These are phyloP conservation scores for Colletotrichum costaricense DNA, from an alignment of 2,329 filamentous ascomycete species.

Conservation along the genomic window DNA sequence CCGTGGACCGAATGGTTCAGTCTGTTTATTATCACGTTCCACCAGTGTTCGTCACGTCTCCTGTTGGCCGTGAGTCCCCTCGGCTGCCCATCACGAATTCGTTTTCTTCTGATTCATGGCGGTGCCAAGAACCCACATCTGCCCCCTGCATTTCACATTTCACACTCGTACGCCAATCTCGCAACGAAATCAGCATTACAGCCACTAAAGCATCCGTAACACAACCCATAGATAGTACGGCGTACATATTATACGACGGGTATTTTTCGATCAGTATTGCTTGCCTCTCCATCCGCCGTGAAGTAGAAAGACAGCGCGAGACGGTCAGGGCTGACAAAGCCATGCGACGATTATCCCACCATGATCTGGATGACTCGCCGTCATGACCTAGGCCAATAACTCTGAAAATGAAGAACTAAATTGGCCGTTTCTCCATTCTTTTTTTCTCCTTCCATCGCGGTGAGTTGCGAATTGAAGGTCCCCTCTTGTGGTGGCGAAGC, in stretches of 20 bases:
- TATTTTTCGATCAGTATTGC: too few relatives aligned
- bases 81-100: not conserved
- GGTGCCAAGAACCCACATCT: constrained; percentile 30
- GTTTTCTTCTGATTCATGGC: constrained; percentile 18
- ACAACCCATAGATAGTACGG: not conserved
- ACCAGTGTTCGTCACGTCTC: not conserved
- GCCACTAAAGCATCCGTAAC: not conserved
- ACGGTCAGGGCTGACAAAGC: not conserved
- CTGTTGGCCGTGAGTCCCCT: not conserved
- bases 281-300: not conserved
- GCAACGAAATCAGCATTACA: not conserved
- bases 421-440: constrained; percentile 5
- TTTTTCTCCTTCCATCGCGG: not conserved
- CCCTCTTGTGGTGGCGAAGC: constrained; percentile 32
- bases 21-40: not conserved
- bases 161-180: constrained; percentile 13
- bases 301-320: not conserved
- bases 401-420: not conserved
- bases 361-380: constrained; percentile 16
- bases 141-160: constrained; percentile 25
- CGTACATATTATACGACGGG: too few relatives aligned
- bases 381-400: not conserved
- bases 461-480: not conserved
- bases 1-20: not conserved
- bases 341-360: not conserved